Base-by-base conservation (phyloP, 169 alveolate genomes). In the Ichthyophthirius multifiliis region DNA sequence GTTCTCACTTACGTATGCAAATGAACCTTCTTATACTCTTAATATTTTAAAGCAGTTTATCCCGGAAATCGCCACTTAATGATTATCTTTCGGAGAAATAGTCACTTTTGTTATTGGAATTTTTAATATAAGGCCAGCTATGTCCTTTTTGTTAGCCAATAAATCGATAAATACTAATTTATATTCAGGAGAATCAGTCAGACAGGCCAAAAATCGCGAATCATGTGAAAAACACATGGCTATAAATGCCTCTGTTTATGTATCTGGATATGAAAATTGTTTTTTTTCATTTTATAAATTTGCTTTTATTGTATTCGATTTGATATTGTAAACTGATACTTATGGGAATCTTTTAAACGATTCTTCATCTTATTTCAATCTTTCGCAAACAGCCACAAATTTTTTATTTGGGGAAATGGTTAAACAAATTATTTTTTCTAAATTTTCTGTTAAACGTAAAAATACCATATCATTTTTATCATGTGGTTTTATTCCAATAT, bases 1-100 rank as follows among this genome's bases (percentile, higher is more conserved):
- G 39, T 67, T 80, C n/a, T 77, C 77, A 13, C 85, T 78, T 82
- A 90, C 65, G 7, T 89, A 87, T 75, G 84, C 88, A 44, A 90
- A 86, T 1, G 92, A 84, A 55, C 74, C 55, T 48, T 90, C 92
- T 62, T 90, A 65, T 4, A 90, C 89, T 83, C 95, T 75, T 78
- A 90, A 77, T 23, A 90, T 67, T 45, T 90, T 90, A 79, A 86
- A 86, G 45, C 85, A 89, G 71, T 81, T 18, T 30, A 76, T 79
- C 2, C 94, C 94, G 65, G 83, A 47, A 4, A 90, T 80, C 48
- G 87, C 83, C 4, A 89, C 90, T 64, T 85, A 77, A 74, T 84
- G 90, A 20, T 79, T 82, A 43, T 89, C 94, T 39, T 84, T 89
- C 9, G 90, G 90, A n/a, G 84, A 77, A 23, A 89, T 79, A 16